Conservation (phyloP, 2,329 filamentous ascomycete genomes). For the Beauveria sp. region DNA sequence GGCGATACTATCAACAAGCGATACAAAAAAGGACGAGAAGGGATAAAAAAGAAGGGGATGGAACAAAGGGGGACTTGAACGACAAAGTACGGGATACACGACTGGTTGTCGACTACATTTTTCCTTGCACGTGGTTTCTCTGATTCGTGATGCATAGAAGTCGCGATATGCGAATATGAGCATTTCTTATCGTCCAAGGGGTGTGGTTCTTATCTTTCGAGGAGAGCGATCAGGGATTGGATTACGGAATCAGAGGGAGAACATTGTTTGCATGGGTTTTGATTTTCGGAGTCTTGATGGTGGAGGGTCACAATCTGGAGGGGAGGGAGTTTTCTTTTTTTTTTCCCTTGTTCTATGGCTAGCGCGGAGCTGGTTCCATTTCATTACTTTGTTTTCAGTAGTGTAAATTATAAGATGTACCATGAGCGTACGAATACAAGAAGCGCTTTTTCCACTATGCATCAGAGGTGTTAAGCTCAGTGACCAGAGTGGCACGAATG, state of each 20-base stretch:
- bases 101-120: neutral
- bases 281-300: neutral
- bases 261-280: neutral
- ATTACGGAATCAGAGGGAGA: neutral
- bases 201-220: neutral
- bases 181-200: neutral
- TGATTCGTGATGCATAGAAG: neutral
- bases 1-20: neutral
- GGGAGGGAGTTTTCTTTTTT: neutral
- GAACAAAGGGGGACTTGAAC: neutral
- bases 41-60: neutral
- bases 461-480: neutral
- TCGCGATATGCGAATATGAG: neutral
- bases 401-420: slow-evolving; percentile 11
- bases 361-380: slow-evolving; percentile 3
- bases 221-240: neutral
- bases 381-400: slow-evolving; percentile 1
- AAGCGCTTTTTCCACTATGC: neutral
- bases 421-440: slow-evolving; percentile 5
- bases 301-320: neutral
- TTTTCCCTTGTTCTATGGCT: neutral
- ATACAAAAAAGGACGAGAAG: neutral
- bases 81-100: neutral
- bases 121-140: neutral
- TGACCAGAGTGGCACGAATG: no score